These are phyloP conservation scores for Effrenium voratum DNA, from an alignment of 73 alveolate species.

Conservation along the genomic window DNA sequence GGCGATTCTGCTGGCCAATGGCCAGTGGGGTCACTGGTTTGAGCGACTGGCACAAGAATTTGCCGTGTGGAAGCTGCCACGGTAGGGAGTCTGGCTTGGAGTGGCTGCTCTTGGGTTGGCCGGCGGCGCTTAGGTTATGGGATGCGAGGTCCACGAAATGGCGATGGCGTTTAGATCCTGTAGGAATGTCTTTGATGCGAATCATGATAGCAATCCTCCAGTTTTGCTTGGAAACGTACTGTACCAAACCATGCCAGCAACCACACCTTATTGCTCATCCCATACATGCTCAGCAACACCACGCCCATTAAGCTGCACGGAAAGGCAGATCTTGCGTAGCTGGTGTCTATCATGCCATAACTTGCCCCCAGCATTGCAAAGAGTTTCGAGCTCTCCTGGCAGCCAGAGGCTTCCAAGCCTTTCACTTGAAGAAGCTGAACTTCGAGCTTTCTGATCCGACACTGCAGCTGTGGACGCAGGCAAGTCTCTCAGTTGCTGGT, in stretches of 20 bases:
- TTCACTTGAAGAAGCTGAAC: constrained; percentile 16
- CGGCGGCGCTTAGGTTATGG: not conserved
- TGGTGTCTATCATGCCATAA: not conserved
- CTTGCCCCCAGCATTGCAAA: not conserved
- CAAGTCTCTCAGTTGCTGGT: too few species aligned
- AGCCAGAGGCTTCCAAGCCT: constrained; percentile 56
- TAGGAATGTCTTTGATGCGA: too few species aligned
- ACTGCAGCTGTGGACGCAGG: too few species aligned
- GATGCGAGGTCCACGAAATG: not conserved
- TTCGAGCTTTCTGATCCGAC: constrained; percentile 11
- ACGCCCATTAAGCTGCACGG: not conserved
- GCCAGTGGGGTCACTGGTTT: not conserved
- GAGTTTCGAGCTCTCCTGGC: not conserved
- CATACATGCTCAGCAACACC: too few species aligned
- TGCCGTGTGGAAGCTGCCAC: too few species aligned
- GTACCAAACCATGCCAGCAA: too few species aligned
- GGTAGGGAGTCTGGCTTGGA: not conserved
- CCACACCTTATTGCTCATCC: too few species aligned
- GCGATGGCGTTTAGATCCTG: too few species aligned
- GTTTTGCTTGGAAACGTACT: too few species aligned
- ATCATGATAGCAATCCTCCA: too few species aligned
- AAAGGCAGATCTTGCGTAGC: not conserved
- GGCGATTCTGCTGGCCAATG: not conserved
- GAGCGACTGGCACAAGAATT: too few species aligned
- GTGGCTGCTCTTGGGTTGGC: not conserved